Evolutionary conservation across 2,329 filamentous ascomycete genomes (phyloP).

Genomic region (Penicillium janthinellum): DNA sequence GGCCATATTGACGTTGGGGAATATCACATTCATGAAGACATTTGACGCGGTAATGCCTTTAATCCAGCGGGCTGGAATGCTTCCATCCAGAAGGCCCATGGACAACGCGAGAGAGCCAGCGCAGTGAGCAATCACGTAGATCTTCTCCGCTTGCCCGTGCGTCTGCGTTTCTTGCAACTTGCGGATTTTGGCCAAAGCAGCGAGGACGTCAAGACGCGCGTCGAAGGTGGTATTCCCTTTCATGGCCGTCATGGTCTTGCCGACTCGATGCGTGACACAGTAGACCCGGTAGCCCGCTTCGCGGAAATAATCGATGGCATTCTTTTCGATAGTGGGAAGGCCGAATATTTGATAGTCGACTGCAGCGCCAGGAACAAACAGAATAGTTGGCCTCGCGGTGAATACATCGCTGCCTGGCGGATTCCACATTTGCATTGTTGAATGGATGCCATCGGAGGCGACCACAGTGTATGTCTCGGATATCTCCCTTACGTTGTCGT

Average conservation of each 20-base stretch:
- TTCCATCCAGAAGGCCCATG: constrained; percentile 24
- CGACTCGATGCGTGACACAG: constrained; percentile 11
- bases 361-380: constrained; percentile 5
- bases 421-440: constrained; percentile 4
- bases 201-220: constrained; percentile 14
- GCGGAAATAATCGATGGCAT: constrained; percentile 11
- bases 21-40: constrained; percentile 25
- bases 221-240: constrained; percentile 8
- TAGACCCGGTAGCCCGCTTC: constrained; percentile 9
- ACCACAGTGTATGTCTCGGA: background rate
- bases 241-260: background rate
- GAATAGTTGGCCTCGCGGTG: constrained; percentile 1
- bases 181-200: constrained; percentile 18
- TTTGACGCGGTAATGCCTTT: constrained; percentile 24
- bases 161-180: constrained; percentile 3
- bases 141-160: constrained; percentile 5
- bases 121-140: constrained; percentile 25
- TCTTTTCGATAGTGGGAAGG: constrained; percentile 5
- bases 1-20: constrained; percentile 21
- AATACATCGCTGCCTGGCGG: background rate
- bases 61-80: constrained; percentile 16
- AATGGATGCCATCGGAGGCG: constrained; percentile 1
- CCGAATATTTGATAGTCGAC: constrained; percentile 2
- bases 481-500: background rate
- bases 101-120: constrained; percentile 21